Base-by-base conservation (phyloP, 2,329 filamentous ascomycete genomes). In the Thermomyces lanuginosus region DNA sequence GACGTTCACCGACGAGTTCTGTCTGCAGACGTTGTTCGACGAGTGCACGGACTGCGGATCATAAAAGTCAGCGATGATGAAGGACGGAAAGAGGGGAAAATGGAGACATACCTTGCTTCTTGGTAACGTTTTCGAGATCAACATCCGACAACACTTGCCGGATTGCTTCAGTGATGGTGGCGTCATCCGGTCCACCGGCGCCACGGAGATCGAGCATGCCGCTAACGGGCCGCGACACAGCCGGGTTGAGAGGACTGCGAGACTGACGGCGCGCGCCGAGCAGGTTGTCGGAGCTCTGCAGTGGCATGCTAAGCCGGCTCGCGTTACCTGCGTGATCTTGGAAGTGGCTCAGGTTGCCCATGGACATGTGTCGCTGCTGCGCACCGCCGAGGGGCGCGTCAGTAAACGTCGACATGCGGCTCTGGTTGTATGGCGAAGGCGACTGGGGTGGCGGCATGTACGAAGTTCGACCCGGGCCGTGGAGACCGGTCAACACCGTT, bases 41-140 rank as follows among this genome's bases (percentile, higher is more conserved):
- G 22, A 95, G 66, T 3, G 80, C 84, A 26, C 80, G 69, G 30
- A 89, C 76, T 60, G 29, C 8, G 2, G 9, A 19, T 32, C 15
- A 29, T 8, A 26, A 26, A 10, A 12, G 12, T 16, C 12, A 31
- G 24, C 8, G 18, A 8, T 14, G 16, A 10, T 14, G n/a, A 29
- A 15, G 6, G 8, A 24, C 9, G 10, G 9, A 3, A 17, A 26
- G 19, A 8, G 13, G n/a, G 9, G 11, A 16, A 20, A 14, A 7
- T 19, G 9, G 11, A 12, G 16, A 48, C 51, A 60, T 60, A 49
- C 72, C 58, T 58, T 95, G 86, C 61, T 98, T 98, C 72, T 95
- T 98, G 5, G 89, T 98, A 24, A 95, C 81, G n/a, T 69, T 86
- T 50, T 98, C 89, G 21, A 98, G 64, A 51, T 98, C 86, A 1